These are phyloP conservation scores for Didymella exigua DNA, from an alignment of 2,329 filamentous ascomycete genomes.

Conservation along the genomic window DNA sequence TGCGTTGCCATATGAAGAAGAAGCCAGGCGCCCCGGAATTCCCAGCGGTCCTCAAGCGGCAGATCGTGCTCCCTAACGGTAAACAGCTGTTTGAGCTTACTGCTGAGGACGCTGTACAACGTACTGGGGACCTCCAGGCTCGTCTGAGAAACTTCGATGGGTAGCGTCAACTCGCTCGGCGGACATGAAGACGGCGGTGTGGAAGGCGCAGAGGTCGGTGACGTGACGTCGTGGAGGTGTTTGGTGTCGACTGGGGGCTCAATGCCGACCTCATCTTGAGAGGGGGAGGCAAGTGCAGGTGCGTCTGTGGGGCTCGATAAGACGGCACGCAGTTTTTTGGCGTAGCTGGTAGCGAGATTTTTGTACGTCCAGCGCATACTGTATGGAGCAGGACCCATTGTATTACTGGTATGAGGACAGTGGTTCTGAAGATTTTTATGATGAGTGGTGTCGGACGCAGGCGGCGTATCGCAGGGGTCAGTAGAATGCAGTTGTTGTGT, in stretches of 20 bases:
- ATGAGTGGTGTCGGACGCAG: too few species aligned
- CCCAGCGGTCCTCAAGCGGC: constrained; percentile 21
- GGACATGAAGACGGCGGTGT: not conserved
- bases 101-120: constrained; percentile 18
- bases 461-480: too few species aligned
- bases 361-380: constrained; percentile 17
- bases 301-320: not conserved
- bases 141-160: not conserved
- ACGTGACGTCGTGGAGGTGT: not conserved
- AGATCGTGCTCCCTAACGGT: constrained; percentile 11
- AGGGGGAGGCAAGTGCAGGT: not conserved
- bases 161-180: not conserved
- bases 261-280: not conserved
- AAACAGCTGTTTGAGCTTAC: constrained; percentile 17
- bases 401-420: not conserved
- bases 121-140: not conserved
- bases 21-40: constrained; percentile 28
- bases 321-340: not conserved
- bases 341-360: constrained; percentile 10
- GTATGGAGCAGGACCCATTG: constrained; percentile 10
- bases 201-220: not conserved
- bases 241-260: not conserved
- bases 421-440: not conserved
- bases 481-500: too few species aligned
- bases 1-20: constrained; percentile 24